Conservation (phyloP, 2,329 filamentous ascomycete genomes). For the Hypoxylon sp. region DNA sequence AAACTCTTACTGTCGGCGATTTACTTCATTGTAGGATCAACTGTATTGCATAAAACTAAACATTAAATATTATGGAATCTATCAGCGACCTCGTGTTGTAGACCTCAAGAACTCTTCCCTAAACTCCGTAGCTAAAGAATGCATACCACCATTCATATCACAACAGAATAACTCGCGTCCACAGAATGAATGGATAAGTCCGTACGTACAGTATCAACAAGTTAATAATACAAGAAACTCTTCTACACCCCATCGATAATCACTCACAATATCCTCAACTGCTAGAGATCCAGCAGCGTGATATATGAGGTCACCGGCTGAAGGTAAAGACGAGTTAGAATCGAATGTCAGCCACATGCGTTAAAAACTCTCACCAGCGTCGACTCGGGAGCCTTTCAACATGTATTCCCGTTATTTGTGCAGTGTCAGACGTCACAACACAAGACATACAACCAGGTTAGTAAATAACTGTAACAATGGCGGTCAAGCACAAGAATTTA, state of each 20-base stretch:
- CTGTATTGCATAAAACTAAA: background rate
- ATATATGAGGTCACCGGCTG: background rate
- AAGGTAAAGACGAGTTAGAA: background rate
- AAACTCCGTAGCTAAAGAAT: background rate
- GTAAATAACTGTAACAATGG: background rate
- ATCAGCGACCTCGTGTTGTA: background rate
- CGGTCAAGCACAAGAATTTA: slow-evolving; percentile 1
- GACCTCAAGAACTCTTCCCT: background rate
- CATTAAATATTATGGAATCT: background rate
- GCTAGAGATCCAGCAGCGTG: background rate
- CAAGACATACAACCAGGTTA: background rate
- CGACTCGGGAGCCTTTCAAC: background rate
- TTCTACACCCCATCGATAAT: background rate
- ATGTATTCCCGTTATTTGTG: background rate
- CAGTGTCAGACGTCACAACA: background rate
- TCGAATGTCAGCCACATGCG: background rate
- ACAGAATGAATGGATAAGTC: background rate
- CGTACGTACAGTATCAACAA: background rate
- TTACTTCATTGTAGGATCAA: background rate
- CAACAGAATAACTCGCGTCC: background rate
- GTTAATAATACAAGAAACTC: slow-evolving; percentile 3
- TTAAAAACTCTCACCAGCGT: background rate
- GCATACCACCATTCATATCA: background rate
- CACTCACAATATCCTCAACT: background rate
- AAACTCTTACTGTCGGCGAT: background rate